These are phyloP conservation scores for Pistacia atlantica DNA, from an alignment of 345 rosid genomes.

Conservation along the genomic window DNA sequence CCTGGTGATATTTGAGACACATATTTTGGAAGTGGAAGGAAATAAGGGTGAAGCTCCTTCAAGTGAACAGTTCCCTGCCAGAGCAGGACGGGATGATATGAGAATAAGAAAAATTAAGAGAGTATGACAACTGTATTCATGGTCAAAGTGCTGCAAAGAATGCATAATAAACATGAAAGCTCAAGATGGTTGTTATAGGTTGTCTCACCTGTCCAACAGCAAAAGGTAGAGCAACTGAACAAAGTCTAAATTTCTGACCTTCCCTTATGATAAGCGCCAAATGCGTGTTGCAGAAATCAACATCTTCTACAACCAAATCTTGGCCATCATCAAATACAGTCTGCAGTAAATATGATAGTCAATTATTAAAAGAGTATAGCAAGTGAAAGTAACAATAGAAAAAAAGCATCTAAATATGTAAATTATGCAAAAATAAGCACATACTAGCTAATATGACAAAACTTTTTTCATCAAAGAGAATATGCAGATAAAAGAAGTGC, in stretches of 20 bases:
- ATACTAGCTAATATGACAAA: neutral
- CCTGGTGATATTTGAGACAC: conserved; percentile 80
- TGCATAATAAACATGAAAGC: neutral
- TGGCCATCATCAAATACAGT: conserved; percentile 54
- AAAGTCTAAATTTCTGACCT: conserved; percentile 52
- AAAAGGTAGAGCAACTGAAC: conserved; percentile 78
- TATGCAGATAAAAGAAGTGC: conserved; percentile 3
- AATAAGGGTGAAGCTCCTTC: conserved; percentile 66
- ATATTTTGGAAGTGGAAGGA: conserved; percentile 81
- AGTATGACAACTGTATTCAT: neutral
- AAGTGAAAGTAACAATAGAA: neutral
- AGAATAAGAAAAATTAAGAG: conserved; percentile 18
- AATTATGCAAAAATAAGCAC: conserved; percentile 6
- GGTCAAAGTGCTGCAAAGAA: neutral
- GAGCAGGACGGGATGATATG: conserved; percentile 12
- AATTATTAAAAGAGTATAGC: conserved; percentile 8
- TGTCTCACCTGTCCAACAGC: conserved; percentile 53
- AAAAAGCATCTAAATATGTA: conserved; percentile 2
- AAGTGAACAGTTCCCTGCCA: conserved; percentile 55
- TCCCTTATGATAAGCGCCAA: conserved; percentile 63
- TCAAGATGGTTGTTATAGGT: conserved; percentile 5
- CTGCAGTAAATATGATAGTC: conserved; percentile 42
- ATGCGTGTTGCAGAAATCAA: conserved; percentile 84
- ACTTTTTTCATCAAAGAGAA: neutral
- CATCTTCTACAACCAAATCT: conserved; percentile 69